Evolutionary conservation across 768 basidiomycete genomes (phyloP).

Genomic region (Rhodosporidiobolus sp.): DNA sequence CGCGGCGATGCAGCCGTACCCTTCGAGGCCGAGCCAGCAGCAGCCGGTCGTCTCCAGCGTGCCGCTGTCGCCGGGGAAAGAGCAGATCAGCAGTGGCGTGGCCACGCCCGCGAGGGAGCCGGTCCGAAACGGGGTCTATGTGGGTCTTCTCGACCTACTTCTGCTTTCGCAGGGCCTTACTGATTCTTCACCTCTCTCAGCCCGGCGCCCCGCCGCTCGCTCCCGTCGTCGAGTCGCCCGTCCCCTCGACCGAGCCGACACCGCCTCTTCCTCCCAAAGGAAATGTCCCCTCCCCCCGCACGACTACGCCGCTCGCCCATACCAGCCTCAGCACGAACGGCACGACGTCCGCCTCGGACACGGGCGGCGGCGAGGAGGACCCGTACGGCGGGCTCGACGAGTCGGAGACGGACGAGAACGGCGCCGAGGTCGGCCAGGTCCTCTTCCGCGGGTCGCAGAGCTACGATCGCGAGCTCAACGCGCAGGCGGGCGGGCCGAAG

Average conservation of each 20-base stretch:
- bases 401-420: conserved; percentile 3
- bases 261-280: conserved; percentile 28
- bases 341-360: not conserved
- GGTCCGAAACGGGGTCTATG: not conserved
- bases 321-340: not conserved
- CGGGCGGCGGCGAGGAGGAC: not conserved
- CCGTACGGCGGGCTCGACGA: conserved; percentile 34
- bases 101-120: not conserved
- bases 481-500: not conserved
- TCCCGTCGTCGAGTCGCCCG: not conserved
- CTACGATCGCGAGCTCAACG: not conserved
- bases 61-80: not conserved
- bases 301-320: not conserved
- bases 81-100: not conserved
- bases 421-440: conserved; percentile 21
- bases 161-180: not conserved
- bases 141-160: not conserved
- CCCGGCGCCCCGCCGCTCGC: conserved; percentile 21
- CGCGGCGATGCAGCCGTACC: not conserved
- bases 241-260: not conserved
- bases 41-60: not conserved
- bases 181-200: not conserved
- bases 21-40: not conserved
- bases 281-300: not conserved
- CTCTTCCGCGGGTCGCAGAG: conserved; percentile 27